Evolutionary conservation across 257 asterid genomes (phyloP).

Genomic region (Forsythia viridissima): DNA sequence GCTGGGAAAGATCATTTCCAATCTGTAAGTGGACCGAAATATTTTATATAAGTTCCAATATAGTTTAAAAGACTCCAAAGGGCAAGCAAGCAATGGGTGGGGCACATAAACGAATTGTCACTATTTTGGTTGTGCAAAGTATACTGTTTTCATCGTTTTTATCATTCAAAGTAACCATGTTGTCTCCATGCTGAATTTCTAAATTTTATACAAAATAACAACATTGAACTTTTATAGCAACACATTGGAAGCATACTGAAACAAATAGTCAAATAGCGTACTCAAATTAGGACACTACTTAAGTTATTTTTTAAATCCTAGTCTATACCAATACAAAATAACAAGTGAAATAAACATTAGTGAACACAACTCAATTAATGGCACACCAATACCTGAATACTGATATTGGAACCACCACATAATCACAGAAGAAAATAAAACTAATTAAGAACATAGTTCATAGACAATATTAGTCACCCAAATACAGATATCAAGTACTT

Average conservation of each 20-base stretch:
- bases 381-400: background rate
- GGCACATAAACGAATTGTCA: background rate
- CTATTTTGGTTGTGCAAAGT: background rate
- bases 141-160: background rate
- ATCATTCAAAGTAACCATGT: background rate
- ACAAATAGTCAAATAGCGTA: background rate
- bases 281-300: background rate
- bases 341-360: background rate
- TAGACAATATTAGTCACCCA: background rate
- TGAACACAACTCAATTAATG: background rate
- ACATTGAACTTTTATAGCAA: background rate
- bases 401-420: background rate
- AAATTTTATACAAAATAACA: background rate
- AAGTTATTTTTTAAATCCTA: background rate
- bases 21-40: constrained; percentile 47
- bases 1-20: constrained; percentile 85
- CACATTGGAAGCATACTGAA: background rate
- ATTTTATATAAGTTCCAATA: constrained; percentile 7
- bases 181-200: background rate
- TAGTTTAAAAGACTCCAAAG: constrained; percentile 5
- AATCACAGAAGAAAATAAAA: background rate
- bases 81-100: background rate
- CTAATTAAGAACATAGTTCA: constrained; percentile 1
- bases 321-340: background rate
- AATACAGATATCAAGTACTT: background rate